Conservation (phyloP, 2,329 filamentous ascomycete species). For the Zymoseptoria brevis region DNA sequence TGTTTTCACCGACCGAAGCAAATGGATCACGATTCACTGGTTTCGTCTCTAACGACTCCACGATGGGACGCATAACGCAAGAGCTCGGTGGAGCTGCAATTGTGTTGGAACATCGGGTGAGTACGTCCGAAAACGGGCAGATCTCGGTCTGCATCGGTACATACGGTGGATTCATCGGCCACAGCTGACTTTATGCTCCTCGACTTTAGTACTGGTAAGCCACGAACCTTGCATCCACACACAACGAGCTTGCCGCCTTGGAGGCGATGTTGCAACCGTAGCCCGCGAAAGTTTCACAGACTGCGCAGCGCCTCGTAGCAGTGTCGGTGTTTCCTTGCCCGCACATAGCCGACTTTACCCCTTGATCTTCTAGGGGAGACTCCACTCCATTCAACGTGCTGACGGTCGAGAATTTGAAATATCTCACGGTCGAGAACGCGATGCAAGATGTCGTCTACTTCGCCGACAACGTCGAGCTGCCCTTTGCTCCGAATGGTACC, state of each 20-base stretch:
- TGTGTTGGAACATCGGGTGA: constrained; percentile 47
- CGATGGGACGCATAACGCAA: constrained; percentile 46
- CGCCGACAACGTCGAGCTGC: constrained; percentile 45
- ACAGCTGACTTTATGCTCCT: too few relatives aligned
- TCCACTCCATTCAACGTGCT: constrained; percentile 47
- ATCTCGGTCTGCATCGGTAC: too few relatives aligned
- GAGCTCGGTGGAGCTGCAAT: constrained; percentile 48
- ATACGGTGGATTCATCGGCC: too few relatives aligned
- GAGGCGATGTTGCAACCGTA: too few relatives aligned
- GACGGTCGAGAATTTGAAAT: constrained; percentile 47
- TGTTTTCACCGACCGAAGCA: constrained; percentile 41
- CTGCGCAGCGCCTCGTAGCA: too few relatives aligned
- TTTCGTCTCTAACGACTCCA: constrained; percentile 44
- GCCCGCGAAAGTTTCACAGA: neutral
- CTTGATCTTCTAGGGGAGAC: constrained; percentile 38
- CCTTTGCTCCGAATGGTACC: constrained; percentile 41
- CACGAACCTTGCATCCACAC: neutral
- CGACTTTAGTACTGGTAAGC: constrained; percentile 27
- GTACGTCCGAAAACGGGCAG: too few relatives aligned
- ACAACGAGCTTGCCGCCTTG: too few relatives aligned
- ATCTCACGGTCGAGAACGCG: constrained; percentile 47
- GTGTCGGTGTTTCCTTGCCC: too few relatives aligned
- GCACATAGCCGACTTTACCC: too few relatives aligned
- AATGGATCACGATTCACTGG: constrained; percentile 38
- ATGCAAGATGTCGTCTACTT: constrained; percentile 49